Evolutionary conservation across 2,329 filamentous ascomycete species (phyloP), one percentile per base, ranked within the genome.

Genomic region (Monilinia laxa): DNA sequence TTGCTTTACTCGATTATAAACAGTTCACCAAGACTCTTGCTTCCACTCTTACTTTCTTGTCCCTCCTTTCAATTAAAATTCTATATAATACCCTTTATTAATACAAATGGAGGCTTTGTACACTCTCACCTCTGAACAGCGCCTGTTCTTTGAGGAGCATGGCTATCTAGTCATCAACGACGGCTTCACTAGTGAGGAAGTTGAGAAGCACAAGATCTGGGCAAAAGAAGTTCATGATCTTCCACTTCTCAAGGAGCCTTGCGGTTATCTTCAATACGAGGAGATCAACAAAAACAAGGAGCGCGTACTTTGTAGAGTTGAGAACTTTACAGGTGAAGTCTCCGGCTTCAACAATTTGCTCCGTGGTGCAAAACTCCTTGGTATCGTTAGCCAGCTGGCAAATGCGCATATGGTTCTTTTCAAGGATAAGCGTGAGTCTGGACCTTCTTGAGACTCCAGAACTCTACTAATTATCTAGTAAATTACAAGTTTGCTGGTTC

Each of bases 401-500:
- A 72, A 75, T 23, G 73, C 74, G 4, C 55, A 74, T 14, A 71
- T 69, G 25, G 38, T 77, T 25, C 68, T 70, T 1, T 68, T 70
- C 31, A 75, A 76, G 40, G 69, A 78, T 47, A 72, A 62, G 14
- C 10, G 72, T 60, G 68, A 70, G n/a, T 67, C 76, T 16, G 25
- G 71, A 70, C 28, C 45, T 16, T 53, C 16, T 6, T 16, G 18
- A 3, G 1, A 12, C 9, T 20, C 31, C 2, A 9, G 16, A 10
- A 42, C 23, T 28, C 55, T 65, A 52, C 68, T 54, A 40, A 53
- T n/a, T 47, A 9, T 9, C 3, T 28, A 71, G 69, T 78, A 69
- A 78, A 78, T 66, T 78, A 77, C 68, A 78, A 78, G 56, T 71
- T 75, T 60, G 71, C 76, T 2, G 78, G 70, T 9, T 70, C 76